Base-by-base conservation (phyloP, 1,284 basidiomycete genomes). In the Hemileia vastatrix region DNA sequence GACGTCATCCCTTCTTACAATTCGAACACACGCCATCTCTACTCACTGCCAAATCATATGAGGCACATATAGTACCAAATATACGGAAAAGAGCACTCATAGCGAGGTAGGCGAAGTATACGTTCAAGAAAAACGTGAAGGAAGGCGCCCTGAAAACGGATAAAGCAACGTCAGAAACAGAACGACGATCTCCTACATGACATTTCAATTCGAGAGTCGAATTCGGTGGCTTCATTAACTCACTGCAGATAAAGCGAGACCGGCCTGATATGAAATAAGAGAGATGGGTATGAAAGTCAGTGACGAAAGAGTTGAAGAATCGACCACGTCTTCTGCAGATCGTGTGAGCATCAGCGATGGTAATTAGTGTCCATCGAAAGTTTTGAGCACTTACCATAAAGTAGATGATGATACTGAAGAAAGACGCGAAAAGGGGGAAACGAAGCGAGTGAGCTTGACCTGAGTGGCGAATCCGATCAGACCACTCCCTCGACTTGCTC, bases 341-440 rank as follows among this genome's bases (percentile, higher is more conserved):
- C n/a, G n/a, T n/a, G n/a, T n/a, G n/a, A n/a, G 77, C 79, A 4
- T 80, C 79, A 5, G 75, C 79, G 8, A 68, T 75, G 2, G 67
- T 65, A 50, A 73, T 71, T 0, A 81, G 71, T n/a, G n/a, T n/a
- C n/a, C n/a, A n/a, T n/a, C n/a, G n/a, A n/a, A n/a, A n/a, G n/a
- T n/a, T n/a, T n/a, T n/a, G n/a, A n/a, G n/a, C n/a, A 31, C 79
- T 79, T n/a, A 76, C 74, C 75, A 78, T 77, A 48, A 72, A 73
- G 67, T 66, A 67, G 40, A 65, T 64, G 55, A 52, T 59, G 33
- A 65, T 6, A n/a, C 19, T n/a, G 27, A 18, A 13, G 27, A 21
- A 1, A 9, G 44, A 5, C 19, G 21, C 68, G 72, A 72, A 49
- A 77, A 78, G 69, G 79, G 80, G 53, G 78, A 64, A 61, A 80